Evolutionary conservation across 139 green algal species (phyloP).

Genomic region (Limnomonas spitsbergensis): DNA sequence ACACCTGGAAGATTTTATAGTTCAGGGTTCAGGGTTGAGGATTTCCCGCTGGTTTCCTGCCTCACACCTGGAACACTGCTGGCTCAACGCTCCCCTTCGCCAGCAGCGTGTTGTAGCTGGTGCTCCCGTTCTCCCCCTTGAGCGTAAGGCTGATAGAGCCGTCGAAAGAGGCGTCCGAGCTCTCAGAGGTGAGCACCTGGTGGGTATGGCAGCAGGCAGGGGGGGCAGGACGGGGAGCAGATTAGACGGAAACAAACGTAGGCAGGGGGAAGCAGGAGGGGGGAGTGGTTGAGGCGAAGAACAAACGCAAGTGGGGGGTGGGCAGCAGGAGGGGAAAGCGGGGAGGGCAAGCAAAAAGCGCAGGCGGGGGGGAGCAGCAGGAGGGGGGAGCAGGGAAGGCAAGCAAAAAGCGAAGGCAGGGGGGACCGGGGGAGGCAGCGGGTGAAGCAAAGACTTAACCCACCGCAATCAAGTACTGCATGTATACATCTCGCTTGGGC

Average conservation of each 20-base stretch:
- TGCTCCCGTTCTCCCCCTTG: background rate
- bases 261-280: background rate
- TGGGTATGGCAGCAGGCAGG: background rate
- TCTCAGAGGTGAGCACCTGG: background rate
- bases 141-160: background rate
- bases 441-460: too few species aligned
- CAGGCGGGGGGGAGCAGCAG: background rate
- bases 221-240: background rate
- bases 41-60: too few species aligned
- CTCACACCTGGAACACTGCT: background rate
- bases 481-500: background rate
- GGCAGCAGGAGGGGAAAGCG: too few species aligned
- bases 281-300: too few species aligned
- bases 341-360: too few species aligned
- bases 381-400: too few species aligned
- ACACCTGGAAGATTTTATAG: too few species aligned
- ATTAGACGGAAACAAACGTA: too few species aligned
- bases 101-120: background rate
- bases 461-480: background rate
- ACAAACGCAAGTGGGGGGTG: background rate
- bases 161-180: background rate
- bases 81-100: background rate
- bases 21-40: too few species aligned
- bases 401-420: background rate
- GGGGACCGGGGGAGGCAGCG: too few species aligned